Conservation (phyloP, 495 filamentous ascomycete genomes). For the Tuber aestivum region DNA sequence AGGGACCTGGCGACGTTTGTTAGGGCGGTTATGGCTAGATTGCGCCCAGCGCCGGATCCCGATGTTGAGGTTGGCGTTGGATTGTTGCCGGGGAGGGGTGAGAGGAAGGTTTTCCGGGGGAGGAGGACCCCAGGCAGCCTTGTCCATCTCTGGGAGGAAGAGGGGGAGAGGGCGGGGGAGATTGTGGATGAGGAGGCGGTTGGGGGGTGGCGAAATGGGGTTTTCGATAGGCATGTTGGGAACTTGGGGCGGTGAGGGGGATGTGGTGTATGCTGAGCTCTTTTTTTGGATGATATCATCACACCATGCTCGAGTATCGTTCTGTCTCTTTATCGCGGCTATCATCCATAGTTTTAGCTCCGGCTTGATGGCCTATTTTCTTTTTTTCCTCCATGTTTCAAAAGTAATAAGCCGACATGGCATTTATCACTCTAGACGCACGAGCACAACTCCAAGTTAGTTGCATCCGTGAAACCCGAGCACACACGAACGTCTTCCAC, state of each 20-base stretch:
- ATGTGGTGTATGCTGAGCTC: not conserved
- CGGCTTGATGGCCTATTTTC: not conserved
- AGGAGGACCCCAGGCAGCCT: conserved; percentile 83
- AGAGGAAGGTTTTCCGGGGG: conserved; percentile 60
- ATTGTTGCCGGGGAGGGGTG: conserved; percentile 45
- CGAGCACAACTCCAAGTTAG: not conserved
- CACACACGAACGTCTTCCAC: no score
- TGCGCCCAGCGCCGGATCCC: conserved; percentile 63
- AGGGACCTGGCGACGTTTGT: conserved; percentile 73
- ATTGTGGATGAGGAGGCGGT: conserved; percentile 58
- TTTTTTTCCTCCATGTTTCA: not conserved
- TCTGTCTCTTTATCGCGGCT: not conserved
- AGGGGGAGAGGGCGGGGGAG: conserved; percentile 60
- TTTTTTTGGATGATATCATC: not conserved
- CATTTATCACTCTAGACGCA: no score
- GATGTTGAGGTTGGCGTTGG: conserved; percentile 69
- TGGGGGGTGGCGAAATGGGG: conserved; percentile 75
- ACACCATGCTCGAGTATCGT: not conserved
- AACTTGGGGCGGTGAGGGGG: conserved; percentile 12
- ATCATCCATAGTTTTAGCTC: not conserved
- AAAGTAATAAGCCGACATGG: not conserved
- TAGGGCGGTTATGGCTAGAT: conserved; percentile 63
- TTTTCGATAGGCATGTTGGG: conserved; percentile 61
- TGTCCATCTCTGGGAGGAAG: conserved; percentile 78
- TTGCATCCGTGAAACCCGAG: no score